These are phyloP conservation scores for Hanseniaspora uvarum DNA, from an alignment of 1,139 yeast species.

Conservation along the genomic window DNA sequence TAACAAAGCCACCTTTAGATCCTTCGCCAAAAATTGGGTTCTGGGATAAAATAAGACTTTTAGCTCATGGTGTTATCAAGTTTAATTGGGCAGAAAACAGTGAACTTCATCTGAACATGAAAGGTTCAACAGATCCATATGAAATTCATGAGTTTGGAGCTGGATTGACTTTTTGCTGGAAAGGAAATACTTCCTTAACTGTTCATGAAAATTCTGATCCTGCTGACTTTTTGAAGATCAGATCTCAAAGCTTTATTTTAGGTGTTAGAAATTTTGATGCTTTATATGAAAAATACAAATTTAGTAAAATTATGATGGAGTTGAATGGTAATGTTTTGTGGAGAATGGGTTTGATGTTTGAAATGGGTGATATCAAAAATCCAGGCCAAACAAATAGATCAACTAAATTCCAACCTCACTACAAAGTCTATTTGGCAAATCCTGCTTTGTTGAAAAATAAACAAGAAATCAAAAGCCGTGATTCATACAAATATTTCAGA, in stretches of 20 bases:
- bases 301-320: slow-evolving; percentile 44
- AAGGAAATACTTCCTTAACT: slow-evolving; percentile 47
- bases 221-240: slow-evolving; percentile 49
- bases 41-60: slow-evolving; percentile 55
- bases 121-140: slow-evolving; percentile 65
- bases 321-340: slow-evolving; percentile 43
- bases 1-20: slow-evolving; percentile 67
- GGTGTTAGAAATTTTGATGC: slow-evolving; percentile 40
- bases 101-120: slow-evolving; percentile 29
- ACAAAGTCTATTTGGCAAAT: slow-evolving; percentile 48
- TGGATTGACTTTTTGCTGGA: slow-evolving; percentile 76
- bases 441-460: slow-evolving; percentile 41
- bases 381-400: slow-evolving; percentile 29
- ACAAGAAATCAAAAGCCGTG: slow-evolving; percentile 36
- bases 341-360: slow-evolving; percentile 43
- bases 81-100: slow-evolving; percentile 35
- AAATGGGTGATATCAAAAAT: slow-evolving; percentile 31
- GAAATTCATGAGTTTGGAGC: slow-evolving; percentile 55
- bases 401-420: slow-evolving; percentile 51
- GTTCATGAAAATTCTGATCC: slow-evolving; percentile 54
- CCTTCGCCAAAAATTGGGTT: slow-evolving; percentile 70
- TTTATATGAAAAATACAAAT: slow-evolving; percentile 20
- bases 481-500: slow-evolving; percentile 66
- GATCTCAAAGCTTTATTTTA: slow-evolving; percentile 55
- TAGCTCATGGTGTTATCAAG: slow-evolving; percentile 43